Evolutionary conservation across 805 yeast genomes (phyloP).

Genomic region (Candida caryicola): DNA sequence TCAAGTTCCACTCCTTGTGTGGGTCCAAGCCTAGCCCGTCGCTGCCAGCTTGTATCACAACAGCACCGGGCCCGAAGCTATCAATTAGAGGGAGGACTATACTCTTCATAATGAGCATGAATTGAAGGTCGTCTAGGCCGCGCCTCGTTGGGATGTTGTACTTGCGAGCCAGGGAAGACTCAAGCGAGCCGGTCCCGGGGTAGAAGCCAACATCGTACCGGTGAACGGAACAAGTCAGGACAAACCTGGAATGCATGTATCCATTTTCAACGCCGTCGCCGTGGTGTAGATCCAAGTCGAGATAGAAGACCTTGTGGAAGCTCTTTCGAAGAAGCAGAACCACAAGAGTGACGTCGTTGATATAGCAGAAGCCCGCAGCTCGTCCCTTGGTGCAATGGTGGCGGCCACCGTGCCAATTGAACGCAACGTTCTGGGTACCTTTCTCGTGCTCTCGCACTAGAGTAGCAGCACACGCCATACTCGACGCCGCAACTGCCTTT

Average conservation of each 20-base stretch:
- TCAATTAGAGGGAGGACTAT: conserved; percentile 44
- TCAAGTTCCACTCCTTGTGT: conserved; percentile 66
- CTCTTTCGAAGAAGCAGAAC: conserved; percentile 49
- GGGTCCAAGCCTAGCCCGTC: conserved; percentile 72
- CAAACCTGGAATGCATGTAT: conserved; percentile 52
- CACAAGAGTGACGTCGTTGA: conserved; percentile 64
- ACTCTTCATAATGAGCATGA: conserved; percentile 35
- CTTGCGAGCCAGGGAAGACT: conserved; percentile 29
- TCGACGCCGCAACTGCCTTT: conserved; percentile 52
- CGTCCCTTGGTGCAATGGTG: conserved; percentile 58
- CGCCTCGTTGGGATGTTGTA: conserved; percentile 56
- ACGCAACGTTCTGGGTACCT: conserved; percentile 36
- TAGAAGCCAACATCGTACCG: conserved; percentile 64
- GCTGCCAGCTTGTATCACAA: conserved; percentile 69
- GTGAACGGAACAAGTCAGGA: conserved; percentile 63
- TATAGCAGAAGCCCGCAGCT: conserved; percentile 72
- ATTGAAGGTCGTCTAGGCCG: conserved; percentile 51
- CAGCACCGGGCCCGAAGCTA: conserved; percentile 44
- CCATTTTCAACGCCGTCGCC: conserved; percentile 79
- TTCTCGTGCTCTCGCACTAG: conserved; percentile 20
- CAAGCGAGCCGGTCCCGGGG: conserved; percentile 63
- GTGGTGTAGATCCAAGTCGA: conserved; percentile 76
- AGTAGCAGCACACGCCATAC: conserved; percentile 45
- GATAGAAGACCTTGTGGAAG: conserved; percentile 50
- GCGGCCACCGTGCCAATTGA: conserved; percentile 80